Evolutionary conservation across 140 eudicot genomes (phyloP), one percentile per base, ranked within the genome.

Genomic region (Ambrosia hybrid): DNA sequence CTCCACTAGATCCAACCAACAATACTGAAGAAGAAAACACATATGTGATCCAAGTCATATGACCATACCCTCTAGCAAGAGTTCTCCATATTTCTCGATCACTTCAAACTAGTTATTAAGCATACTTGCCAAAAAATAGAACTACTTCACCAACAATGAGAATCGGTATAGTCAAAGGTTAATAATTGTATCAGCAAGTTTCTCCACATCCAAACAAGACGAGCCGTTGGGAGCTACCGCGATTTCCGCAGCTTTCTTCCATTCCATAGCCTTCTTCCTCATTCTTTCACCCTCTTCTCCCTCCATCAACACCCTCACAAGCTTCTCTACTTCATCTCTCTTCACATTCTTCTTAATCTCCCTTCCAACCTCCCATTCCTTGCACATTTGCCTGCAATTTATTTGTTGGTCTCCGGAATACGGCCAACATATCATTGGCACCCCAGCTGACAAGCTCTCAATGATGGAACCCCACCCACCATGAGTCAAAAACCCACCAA

Each of bases 371-470:
- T 46, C 80, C 84, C 84, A 80, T n/a, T 80, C 77, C 38, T 62
- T 63, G 15, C 84, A 74, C 61, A 75, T 74, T 36, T 74, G 63
- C 57, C 73, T 55, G 21, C 85, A 81, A 34, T 66, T 76, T 7
- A 55, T 65, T 5, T 3, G 36, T 11, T 81, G 79, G 16, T 81
- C 85, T 9, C 79, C 79, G 0, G 12, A 15, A 72, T 26, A 21
- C 12, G 85, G 85, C 58, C 85, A 76, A 59, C 85, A 81, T 41
- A 76, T 73, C 85, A 81, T 81, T 0, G 85, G 76, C 30, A 81
- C 64, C 13, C 82, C 82, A 15, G 68, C 56, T 7, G 82, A 72
- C 56, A 81, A 70, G 80, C 80, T 82, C 76, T 82, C 85, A 5
- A 81, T 66, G 36, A 73, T 68, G 11, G 85, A 82, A 34, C 75